Percentiles rank a stretch among this genome's conserved stretches.
Conservation (phyloP, 495 filamentous ascomycete species). For the Penicillium roqueforti region DNA sequence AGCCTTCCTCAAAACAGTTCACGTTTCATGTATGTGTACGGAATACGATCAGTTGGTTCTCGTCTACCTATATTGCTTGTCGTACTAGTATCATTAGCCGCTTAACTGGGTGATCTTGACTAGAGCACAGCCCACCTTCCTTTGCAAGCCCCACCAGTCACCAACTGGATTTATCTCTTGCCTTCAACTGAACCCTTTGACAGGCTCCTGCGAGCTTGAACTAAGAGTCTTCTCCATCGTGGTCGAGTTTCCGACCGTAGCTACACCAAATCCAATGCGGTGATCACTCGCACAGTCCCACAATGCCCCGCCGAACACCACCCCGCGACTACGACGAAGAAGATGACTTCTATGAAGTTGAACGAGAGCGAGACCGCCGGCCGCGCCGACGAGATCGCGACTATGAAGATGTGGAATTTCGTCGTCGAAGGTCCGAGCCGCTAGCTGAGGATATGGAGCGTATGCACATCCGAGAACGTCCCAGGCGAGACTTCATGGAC, state of each 20-base stretch:
- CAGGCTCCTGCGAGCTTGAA: not conserved
- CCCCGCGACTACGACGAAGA: constrained; percentile 31
- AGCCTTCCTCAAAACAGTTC: not conserved
- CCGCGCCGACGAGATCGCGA: constrained; percentile 20
- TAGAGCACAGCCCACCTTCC: not conserved
- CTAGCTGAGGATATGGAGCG: constrained; percentile 33
- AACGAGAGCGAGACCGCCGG: constrained; percentile 21
- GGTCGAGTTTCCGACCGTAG: not conserved
- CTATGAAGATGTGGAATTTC: constrained; percentile 23
- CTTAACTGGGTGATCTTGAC: not conserved
- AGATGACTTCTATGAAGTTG: constrained; percentile 25
- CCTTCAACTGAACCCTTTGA: not conserved
- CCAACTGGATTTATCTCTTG: not conserved
- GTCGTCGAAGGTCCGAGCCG: constrained; percentile 26
- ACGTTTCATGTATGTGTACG: not conserved
- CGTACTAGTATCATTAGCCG: not conserved
- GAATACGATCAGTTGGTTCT: too few relatives aligned
- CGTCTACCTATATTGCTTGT: too few relatives aligned
- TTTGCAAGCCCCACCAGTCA: not conserved
- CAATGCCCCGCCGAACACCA: constrained; percentile 36
- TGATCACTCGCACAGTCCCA: constrained; percentile 4
- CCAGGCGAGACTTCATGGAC: constrained; percentile 26
- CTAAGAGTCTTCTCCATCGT: not conserved
- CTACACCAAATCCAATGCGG: not conserved
- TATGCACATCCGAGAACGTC: constrained; percentile 26